A percentile compares a stretch with the other conserved stretches of the same genome.
phyloP scores from a whole-genome alignment of 805 yeast species.

The Wickerhamia fluorescens region DNA sequence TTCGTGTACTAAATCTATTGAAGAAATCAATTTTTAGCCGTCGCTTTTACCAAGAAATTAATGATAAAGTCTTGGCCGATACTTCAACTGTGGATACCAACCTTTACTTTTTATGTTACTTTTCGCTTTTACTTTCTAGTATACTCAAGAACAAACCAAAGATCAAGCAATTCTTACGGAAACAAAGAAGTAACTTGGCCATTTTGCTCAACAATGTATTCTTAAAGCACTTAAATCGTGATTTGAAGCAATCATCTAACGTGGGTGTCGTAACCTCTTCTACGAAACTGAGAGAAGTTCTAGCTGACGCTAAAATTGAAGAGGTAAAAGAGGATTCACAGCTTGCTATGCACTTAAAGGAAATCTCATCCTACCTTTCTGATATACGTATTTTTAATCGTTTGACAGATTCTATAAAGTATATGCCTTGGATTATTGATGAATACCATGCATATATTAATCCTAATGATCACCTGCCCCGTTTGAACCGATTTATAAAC shows the following conservation, averaged over 20 bases:
- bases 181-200: slow-evolving; percentile 18
- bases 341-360: slow-evolving; percentile 29
- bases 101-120: slow-evolving; percentile 37
- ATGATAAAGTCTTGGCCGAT: slow-evolving; percentile 29
- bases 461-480: slow-evolving; percentile 19
- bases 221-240: slow-evolving; percentile 6
- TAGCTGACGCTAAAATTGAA: background rate
- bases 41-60: slow-evolving; percentile 35
- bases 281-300: background rate
- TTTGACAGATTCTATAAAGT: slow-evolving; percentile 33
- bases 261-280: slow-evolving; percentile 9
- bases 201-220: slow-evolving; percentile 7
- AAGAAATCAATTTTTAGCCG: slow-evolving; percentile 29
- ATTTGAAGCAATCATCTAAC: slow-evolving; percentile 12
- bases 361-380: slow-evolving; percentile 29
- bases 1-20: slow-evolving; percentile 1
- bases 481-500: slow-evolving; percentile 27
- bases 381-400: slow-evolving; percentile 38
- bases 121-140: slow-evolving; percentile 30
- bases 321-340: slow-evolving; percentile 6
- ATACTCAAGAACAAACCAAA: slow-evolving; percentile 30
- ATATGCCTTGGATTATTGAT: slow-evolving; percentile 39
- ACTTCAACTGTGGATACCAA: slow-evolving; percentile 31
- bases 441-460: slow-evolving; percentile 24
- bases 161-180: slow-evolving; percentile 21